Evolutionary conservation across 108 stramenopile genomes (phyloP).

Genomic region (Conticribra guillardii): DNA sequence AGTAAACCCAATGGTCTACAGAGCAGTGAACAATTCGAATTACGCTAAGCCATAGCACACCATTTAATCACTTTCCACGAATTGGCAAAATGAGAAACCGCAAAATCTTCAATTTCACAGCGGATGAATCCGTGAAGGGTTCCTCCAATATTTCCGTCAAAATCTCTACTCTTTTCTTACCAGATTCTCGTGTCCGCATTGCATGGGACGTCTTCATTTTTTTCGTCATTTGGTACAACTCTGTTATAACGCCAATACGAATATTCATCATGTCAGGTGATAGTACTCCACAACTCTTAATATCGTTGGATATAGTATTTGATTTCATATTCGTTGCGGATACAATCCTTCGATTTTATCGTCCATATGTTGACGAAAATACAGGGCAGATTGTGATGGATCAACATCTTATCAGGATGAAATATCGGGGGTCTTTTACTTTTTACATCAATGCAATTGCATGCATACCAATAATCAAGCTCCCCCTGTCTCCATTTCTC

Average conservation of each 20-base stretch:
- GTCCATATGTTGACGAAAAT: conserved; percentile 47
- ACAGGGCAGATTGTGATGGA: conserved; percentile 46
- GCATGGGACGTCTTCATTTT: conserved; percentile 55
- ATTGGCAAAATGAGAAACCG: no score
- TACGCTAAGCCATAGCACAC: no score
- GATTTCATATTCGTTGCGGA: conserved; percentile 57
- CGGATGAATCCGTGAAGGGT: neutral
- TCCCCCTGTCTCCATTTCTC: conserved; percentile 26
- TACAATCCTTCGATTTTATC: conserved; percentile 36
- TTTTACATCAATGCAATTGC: conserved; percentile 50
- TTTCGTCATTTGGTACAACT: conserved; percentile 56
- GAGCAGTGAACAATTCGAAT: no score
- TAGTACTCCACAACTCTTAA: conserved; percentile 25
- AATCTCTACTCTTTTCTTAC: conserved; percentile 27
- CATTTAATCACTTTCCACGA: no score
- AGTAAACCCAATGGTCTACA: no score
- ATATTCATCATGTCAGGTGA: conserved; percentile 45
- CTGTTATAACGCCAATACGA: conserved; percentile 45
- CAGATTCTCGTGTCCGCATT: conserved; percentile 36
- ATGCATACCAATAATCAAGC: conserved; percentile 45
- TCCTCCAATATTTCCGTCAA: conserved; percentile 5
- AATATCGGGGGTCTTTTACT: conserved; percentile 26
- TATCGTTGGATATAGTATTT: conserved; percentile 33
- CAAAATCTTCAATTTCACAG: no score
- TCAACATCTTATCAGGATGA: conserved; percentile 19